Percentiles rank a stretch among this genome's conserved stretches.
phyloP scores from a whole-genome alignment of 2,329 filamentous ascomycete genomes.

The Fusarium burgessii region DNA sequence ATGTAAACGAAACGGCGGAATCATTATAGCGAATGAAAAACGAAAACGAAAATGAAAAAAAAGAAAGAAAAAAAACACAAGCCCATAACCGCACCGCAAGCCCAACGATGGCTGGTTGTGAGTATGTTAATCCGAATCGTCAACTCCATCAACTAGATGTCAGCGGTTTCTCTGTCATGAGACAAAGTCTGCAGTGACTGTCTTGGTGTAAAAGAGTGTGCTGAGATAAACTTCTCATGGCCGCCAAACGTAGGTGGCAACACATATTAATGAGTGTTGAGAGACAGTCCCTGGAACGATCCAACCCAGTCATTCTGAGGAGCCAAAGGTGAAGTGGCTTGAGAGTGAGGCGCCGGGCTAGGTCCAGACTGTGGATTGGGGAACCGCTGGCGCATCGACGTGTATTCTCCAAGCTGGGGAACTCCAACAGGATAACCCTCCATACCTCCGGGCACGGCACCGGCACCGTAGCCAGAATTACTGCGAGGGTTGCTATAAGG shows the following conservation, averaged over 20 bases:
- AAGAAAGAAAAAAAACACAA: slow-evolving; percentile 16
- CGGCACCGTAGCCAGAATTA: slow-evolving; percentile 48
- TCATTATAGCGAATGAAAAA: neutral
- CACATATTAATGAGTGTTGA: slow-evolving; percentile 68
- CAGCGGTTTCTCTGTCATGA: slow-evolving; percentile 19
- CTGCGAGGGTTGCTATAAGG: slow-evolving; percentile 51
- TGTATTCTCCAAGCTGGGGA: slow-evolving; percentile 58
- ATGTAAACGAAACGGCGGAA: slow-evolving; percentile 29
- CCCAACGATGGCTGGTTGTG: slow-evolving; percentile 22
- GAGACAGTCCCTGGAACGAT: slow-evolving; percentile 77
- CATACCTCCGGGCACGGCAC: slow-evolving; percentile 45
- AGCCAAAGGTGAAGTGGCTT: slow-evolving; percentile 57
- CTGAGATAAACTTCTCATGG: slow-evolving; percentile 13
- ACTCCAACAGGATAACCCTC: slow-evolving; percentile 49
- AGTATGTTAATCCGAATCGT: slow-evolving; percentile 20
- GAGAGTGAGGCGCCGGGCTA: slow-evolving; percentile 52
- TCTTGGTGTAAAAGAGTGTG: slow-evolving; percentile 12
- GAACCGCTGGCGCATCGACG: slow-evolving; percentile 61
- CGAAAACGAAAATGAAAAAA: slow-evolving; percentile 2
- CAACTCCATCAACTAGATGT: slow-evolving; percentile 13
- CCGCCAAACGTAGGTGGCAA: slow-evolving; percentile 16
- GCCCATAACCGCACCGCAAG: slow-evolving; percentile 23
- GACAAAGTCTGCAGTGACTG: slow-evolving; percentile 1
- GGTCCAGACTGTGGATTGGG: slow-evolving; percentile 55
- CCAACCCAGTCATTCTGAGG: slow-evolving; percentile 70